Base-by-base conservation (phyloP, 1,284 basidiomycete genomes). In the Fomitopsis schrenkii region DNA sequence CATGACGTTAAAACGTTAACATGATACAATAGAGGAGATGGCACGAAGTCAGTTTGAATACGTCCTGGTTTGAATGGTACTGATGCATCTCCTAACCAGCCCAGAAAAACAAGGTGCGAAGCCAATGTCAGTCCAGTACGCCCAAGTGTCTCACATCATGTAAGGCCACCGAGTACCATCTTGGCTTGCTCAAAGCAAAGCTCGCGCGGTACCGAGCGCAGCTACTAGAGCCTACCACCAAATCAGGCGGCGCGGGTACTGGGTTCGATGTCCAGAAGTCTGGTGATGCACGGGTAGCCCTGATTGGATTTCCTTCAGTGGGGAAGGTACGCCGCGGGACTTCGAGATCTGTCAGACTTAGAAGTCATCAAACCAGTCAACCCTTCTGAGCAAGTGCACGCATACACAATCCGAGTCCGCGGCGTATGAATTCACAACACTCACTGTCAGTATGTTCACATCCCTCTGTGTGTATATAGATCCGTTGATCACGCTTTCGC, bases 211-310 rank as follows among this genome's bases (percentile, higher is more conserved):
- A 96, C 75, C 87, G 95, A 48, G 93, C 93, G 1, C 93, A 97
- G 70, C 83, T 96, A 12, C 84, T 96, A 5, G 94, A 97, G 72
- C 94, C 94, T 0, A 77, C 90, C 1, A 80, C 88, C 53, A 95
- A 95, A 72, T 91, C 90, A 15, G 85, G 91, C 22, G 87, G 90
- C 26, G 83, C 85, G 28, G 95, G 95, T 36, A 86, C 91, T 65
- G 95, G 95, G 0, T 97, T 97, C 66, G 94, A 97, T 69, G 95
- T 98, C 1, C 89, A 95, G 75, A 97, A 97, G 74, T 93, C 93
- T 22, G 95, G 95, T 63, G 95, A 97, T 77, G 95, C 95, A 36
- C 82, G 95, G 71, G 93, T 98, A 26, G 95, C 94, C 26, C 78
- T 98, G 62, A 98, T 98, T 60, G 96, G 94, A 22, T 96, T 96